Base-by-base conservation (phyloP, 2,329 filamentous ascomycete genomes). In the Alternaria arbusti region DNA sequence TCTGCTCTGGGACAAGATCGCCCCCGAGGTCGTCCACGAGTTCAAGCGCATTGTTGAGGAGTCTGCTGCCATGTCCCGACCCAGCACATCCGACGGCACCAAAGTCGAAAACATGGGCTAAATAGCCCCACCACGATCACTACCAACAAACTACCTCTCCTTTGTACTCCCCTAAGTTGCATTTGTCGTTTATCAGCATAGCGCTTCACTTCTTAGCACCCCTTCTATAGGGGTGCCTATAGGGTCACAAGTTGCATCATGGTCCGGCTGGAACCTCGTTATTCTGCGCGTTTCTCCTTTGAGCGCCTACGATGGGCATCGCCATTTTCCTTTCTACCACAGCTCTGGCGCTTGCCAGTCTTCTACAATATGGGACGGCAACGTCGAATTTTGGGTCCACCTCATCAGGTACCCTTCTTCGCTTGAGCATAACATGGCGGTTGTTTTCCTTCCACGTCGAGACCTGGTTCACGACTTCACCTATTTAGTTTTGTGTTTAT, bases 1-100 rank as follows among this genome's bases (percentile, higher is more conserved):
- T 66, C 86, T 98, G 65, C 89, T 98, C 61, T 97, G 93, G 93
- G 94, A 97, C 76, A 92, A 94, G 81, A 94, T 98, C 72, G 94
- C 96, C 13, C 87, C 89, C 72, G 94, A 98, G 69, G 94, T 98
- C 52, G 93, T 99, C 57, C 89, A 90, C 72, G 93, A 95, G 79
- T 98, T 98, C 84, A 92, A 92, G 74, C 92, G 93, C 81, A 94
- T 97, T 87, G 91, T 97, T 72, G 89, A 91, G 68, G 91, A 96
- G 76, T 90, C 87, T 81, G 90, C 75, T 58, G 72, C 74, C 65
- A 74, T 74, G 66, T 78, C 78, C 11, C 70, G 75, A 56, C 76
- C 78, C 54, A 71, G 67, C 68, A 78, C 75, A 23, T 71, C 77
- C 15, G 75, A 77, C 45, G 77, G 70, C 54, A 71, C 74, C 52